phyloP scores from a whole-genome alignment of 2,329 filamentous ascomycete genomes.

The Colletotrichum caudatum region DNA sequence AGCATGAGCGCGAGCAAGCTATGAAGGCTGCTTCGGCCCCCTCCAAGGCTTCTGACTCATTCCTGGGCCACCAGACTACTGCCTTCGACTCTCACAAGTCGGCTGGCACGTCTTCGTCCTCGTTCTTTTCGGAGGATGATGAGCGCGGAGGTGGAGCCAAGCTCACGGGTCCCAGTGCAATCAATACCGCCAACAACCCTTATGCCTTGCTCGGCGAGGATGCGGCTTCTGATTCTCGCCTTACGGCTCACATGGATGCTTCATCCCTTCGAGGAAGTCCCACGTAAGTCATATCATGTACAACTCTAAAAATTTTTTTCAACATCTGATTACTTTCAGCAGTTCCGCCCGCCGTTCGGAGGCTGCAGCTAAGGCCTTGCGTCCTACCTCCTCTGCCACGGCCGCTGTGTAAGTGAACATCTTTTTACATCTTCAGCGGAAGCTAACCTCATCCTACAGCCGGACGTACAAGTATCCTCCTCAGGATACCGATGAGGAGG shows the following conservation, averaged over 20 bases:
- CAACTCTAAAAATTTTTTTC: neutral
- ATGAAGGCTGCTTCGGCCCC: constrained; percentile 13
- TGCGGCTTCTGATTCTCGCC: neutral
- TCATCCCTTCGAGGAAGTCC: constrained; percentile 33
- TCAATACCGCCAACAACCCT: neutral
- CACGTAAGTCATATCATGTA: neutral
- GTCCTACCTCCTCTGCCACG: constrained; percentile 35
- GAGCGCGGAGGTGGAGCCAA: constrained; percentile 29
- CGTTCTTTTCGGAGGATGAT: constrained; percentile 24
- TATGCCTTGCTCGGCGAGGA: neutral
- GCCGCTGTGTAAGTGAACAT: constrained; percentile 23
- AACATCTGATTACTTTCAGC: neutral
- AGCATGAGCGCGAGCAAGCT: constrained; percentile 33
- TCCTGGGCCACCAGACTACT: neutral
- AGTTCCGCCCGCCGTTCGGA: constrained; percentile 25
- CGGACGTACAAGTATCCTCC: neutral
- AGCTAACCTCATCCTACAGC: constrained; percentile 11
- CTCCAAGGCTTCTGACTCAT: neutral
- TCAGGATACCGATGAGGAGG: constrained; percentile 13
- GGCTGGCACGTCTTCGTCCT: constrained; percentile 10
- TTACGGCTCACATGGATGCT: constrained; percentile 2
- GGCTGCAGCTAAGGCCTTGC: constrained; percentile 23
- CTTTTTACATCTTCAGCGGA: neutral
- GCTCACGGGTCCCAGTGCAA: neutral
- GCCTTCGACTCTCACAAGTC: constrained; percentile 11